A percentile compares a stretch with the other conserved stretches of the same genome.
Evolutionary conservation across 129 eudicot species (phyloP).

Genomic region (Apium graveolens): DNA sequence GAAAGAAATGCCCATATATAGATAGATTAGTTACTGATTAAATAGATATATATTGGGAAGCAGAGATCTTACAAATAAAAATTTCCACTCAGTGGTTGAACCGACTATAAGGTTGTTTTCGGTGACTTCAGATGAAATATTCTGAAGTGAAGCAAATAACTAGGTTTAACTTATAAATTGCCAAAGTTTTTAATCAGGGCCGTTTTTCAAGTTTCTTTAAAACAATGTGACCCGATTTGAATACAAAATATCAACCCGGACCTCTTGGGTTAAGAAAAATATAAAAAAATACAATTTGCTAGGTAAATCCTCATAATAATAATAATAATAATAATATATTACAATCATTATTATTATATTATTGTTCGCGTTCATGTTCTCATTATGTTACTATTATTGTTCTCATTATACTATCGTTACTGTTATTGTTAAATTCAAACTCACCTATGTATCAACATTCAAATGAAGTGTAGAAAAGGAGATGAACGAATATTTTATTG

Average conservation of each 20-base stretch:
- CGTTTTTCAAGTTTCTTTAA: neutral
- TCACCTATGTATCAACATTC: too few relatives aligned
- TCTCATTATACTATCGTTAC: too few relatives aligned
- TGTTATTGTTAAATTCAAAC: too few relatives aligned
- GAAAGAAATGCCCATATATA: neutral
- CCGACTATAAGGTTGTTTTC: neutral
- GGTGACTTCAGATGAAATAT: neutral
- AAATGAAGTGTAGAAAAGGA: too few relatives aligned
- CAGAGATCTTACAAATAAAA: neutral
- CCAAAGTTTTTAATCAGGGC: neutral
- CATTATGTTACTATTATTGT: too few relatives aligned
- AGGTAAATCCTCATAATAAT: neutral
- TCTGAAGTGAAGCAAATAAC: neutral
- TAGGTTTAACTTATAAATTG: neutral
- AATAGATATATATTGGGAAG: neutral
- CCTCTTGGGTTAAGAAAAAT: neutral
- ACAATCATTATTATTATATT: too few relatives aligned
- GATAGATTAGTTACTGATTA: neutral
- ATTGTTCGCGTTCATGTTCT: too few relatives aligned
- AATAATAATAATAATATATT: too few relatives aligned
- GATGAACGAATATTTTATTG: too few relatives aligned
- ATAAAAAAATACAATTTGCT: neutral
- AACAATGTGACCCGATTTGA: neutral
- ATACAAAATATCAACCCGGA: too few relatives aligned
- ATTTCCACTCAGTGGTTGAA: too few relatives aligned